Evolutionary conservation across 1,139 yeast species (phyloP).

Genomic region (Protomyces arabidopsidicola): DNA sequence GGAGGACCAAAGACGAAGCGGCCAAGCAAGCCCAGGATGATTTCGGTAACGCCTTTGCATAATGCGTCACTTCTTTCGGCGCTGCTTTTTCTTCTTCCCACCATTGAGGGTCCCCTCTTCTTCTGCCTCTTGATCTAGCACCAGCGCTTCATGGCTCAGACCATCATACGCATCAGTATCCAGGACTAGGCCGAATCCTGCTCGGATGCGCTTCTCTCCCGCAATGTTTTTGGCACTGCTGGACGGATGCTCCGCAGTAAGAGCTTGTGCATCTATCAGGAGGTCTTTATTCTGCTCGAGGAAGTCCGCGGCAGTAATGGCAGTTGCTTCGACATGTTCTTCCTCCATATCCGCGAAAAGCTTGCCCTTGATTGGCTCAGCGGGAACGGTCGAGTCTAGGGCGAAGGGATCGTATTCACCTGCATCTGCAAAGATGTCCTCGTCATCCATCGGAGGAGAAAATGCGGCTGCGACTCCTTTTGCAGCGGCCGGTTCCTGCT

Average conservation of each 20-base stretch:
- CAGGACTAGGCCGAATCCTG: background rate
- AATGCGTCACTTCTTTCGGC: background rate
- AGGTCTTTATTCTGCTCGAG: background rate
- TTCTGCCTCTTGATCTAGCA: background rate
- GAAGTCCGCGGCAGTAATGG: background rate
- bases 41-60: slow-evolving; percentile 5
- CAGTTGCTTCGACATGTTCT: background rate
- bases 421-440: background rate
- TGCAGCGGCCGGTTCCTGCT: background rate
- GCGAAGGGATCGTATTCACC: background rate
- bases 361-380: background rate
- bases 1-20: slow-evolving; percentile 6
- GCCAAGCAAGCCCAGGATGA: slow-evolving; percentile 2
- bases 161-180: background rate
- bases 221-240: background rate
- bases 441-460: background rate
- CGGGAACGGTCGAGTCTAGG: background rate
- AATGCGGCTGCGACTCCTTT: background rate
- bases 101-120: background rate
- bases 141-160: background rate
- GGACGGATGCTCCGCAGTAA: background rate
- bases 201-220: background rate
- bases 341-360: background rate
- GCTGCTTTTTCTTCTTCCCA: background rate
- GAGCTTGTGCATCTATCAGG: background rate